These are phyloP conservation scores for Geosmithia putterillii DNA, from an alignment of 2,329 filamentous ascomycete genomes.

Conservation along the genomic window DNA sequence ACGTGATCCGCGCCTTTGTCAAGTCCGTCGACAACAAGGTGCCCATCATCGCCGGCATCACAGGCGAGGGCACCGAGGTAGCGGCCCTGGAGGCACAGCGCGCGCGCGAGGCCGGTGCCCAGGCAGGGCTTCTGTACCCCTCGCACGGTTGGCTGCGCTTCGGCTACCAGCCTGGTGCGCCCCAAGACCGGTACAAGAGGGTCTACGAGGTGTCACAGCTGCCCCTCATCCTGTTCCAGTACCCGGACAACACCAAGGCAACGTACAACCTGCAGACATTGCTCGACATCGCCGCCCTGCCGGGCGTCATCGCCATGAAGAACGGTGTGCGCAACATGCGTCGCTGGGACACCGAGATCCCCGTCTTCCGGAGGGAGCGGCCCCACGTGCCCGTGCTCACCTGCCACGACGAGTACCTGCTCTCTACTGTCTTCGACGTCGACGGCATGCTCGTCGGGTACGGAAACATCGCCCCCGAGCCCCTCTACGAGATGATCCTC, in stretches of 20 bases:
- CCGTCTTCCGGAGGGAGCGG: slow-evolving; percentile 33
- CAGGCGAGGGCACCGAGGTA: slow-evolving; percentile 37
- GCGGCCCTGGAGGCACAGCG: slow-evolving; percentile 37
- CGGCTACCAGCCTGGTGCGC: slow-evolving; percentile 37
- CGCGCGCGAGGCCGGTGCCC: slow-evolving; percentile 35
- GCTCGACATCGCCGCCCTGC: slow-evolving; percentile 37
- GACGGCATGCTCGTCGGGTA: slow-evolving; percentile 43
- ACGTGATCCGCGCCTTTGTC: slow-evolving; percentile 38
- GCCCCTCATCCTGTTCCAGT: slow-evolving; percentile 40
- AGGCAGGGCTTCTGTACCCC: slow-evolving; percentile 37
- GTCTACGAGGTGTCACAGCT: slow-evolving; percentile 36
- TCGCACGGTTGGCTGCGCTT: slow-evolving; percentile 43
- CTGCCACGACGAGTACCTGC: slow-evolving; percentile 39
- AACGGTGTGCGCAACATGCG: slow-evolving; percentile 44
- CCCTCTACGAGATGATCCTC: slow-evolving; percentile 33
- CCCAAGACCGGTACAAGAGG: slow-evolving; percentile 35
- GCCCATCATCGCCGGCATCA: slow-evolving; percentile 40
- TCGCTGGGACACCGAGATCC: slow-evolving; percentile 44
- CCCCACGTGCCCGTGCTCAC: slow-evolving; percentile 36
- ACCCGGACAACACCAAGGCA: slow-evolving; percentile 39
- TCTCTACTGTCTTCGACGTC: slow-evolving; percentile 38
- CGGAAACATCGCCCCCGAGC: slow-evolving; percentile 38
- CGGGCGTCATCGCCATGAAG: slow-evolving; percentile 43
- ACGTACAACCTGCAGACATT: slow-evolving; percentile 38
- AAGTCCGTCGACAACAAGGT: slow-evolving; percentile 35